Base-by-base conservation (phyloP, 1,284 basidiomycete genomes). In the Megacollybia platyphylla region DNA sequence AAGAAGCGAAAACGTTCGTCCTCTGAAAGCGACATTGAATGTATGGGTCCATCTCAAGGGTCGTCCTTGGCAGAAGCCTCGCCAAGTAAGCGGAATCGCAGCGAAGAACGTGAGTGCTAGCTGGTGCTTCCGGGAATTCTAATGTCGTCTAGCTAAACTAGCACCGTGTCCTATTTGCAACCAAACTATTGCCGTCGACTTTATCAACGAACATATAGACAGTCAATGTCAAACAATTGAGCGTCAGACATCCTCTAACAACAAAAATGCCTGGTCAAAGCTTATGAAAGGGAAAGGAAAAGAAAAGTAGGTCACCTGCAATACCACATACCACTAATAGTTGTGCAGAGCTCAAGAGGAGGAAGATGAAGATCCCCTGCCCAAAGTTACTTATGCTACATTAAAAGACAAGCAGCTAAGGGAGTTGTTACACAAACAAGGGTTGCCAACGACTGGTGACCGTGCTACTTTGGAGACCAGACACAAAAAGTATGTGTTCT, bases 181-280 rank as follows among this genome's bases (percentile, higher is more conserved):
- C 8, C 61, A 60, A 44, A 50, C 44, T 11, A 65, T 82, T 15
- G 58, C 57, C 26, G 62, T 63, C 20, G 54, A 59, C 26, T 52
- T 48, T 9, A 73, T 84, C 42, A 81, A 84, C 51, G 45, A 50
- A 4, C 82, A 85, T 50, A 62, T 85, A 37, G 81, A 83, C 51
- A 68, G 65, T 40, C 58, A 59, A 5, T 80, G 74, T 53, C 44
- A 45, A 2, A 43, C 48, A 55, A 34, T 46, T 50, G 2, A 55
- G 54, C 44, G 54, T 48, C 39, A 57, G 57, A 29, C 39, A 36
- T 28, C 56, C 62, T 56, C 59, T 44, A 48, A 59, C 34, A 57
- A 59, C 13, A 59, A 56, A 48, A 44, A 46, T 24, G 45, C 57
- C 42, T 79, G 79, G 79, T 64, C 61, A n/a, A 70, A 67, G 46